phyloP scores from a whole-genome alignment of 495 filamentous ascomycete genomes.

The Podospora anserina region DNA sequence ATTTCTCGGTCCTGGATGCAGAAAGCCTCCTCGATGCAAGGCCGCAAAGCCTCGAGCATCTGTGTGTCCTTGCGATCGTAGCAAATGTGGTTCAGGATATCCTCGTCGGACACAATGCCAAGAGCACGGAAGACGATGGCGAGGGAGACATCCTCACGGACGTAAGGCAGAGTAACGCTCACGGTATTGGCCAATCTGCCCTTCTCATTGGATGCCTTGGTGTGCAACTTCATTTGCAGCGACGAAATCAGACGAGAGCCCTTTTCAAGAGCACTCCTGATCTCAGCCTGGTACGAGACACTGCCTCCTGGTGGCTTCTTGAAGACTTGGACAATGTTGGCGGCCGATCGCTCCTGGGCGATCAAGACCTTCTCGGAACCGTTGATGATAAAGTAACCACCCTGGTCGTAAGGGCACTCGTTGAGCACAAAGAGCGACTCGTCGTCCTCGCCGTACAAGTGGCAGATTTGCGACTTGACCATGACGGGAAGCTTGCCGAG shows the following conservation, averaged over 20 bases:
- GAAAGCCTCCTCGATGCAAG: constrained; percentile 93
- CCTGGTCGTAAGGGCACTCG: constrained; percentile 96
- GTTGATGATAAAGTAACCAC: constrained; percentile 98
- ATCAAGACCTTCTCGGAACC: constrained; percentile 99
- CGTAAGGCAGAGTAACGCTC: constrained; percentile 83
- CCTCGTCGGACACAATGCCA: constrained; percentile 94
- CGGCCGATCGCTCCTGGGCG: constrained; percentile 93
- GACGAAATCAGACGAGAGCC: constrained; percentile 90
- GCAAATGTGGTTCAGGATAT: constrained; percentile 96
- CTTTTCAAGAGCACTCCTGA: constrained; percentile 93
- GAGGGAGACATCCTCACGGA: constrained; percentile 89
- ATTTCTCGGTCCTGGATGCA: constrained; percentile 93
- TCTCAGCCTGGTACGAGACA: constrained; percentile 90
- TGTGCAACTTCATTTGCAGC: constrained; percentile 80
- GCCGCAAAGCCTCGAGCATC: constrained; percentile 96
- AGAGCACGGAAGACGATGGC: constrained; percentile 93
- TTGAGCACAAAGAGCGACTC: constrained; percentile 79
- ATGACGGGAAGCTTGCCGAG: constrained; percentile 96
- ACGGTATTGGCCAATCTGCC: constrained; percentile 83
- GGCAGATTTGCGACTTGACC: constrained; percentile 93
- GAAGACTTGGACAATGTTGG: constrained; percentile 98
- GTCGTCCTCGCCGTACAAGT: constrained; percentile 74
- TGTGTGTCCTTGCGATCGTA: constrained; percentile 92
- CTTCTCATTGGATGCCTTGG: constrained; percentile 73
- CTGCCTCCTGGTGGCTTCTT: constrained; percentile 86